Base-by-base conservation (phyloP, 495 filamentous ascomycete species). In the Xylona heveae region DNA sequence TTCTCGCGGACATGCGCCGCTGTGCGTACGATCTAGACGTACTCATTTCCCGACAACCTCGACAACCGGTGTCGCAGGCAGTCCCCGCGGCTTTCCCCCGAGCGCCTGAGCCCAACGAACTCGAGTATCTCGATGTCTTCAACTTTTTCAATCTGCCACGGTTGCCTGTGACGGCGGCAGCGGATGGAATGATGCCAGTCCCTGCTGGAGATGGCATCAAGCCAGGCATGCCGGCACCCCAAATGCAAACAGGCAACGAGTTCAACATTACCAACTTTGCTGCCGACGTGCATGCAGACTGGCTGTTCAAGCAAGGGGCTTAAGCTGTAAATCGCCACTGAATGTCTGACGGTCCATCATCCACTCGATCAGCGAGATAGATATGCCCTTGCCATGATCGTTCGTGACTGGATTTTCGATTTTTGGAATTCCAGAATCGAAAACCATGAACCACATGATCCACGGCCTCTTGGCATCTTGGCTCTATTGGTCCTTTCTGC, bases 101-200 rank as follows among this genome's bases (percentile, higher is more conserved):
- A 18, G 81, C 66, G 34, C 71, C 70, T n/a, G 74, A 64, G 6
- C 66, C 74, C 6, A 78, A 83, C 46, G 78, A 91, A 36, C 56
- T 88, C 7, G 82, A 90, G 41, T 90, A 84, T 42, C 54, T 90
- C n/a, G 80, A 92, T 44, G 78, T 90, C 2, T 92, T 92, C 47
- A 78, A 83, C 38, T 90, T 84, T 53, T 92, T 90, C 58, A 90
- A 90, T 50, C 66, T 88, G 27, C 82, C 82, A 3, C 58, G 79
- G 12, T 55, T 88, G 5, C 73, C 77, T 3, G 46, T 59, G 21
- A 51, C 46, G 19, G 46, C 48, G 8, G 54, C 54, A 22, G 48
- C 51, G 18, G 42, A 41, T 16, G 49, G 48, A 37, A 31, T 15
- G 16, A 31, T 13, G 28, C 24, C 12, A 4, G 22, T 8, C 3